Percentiles rank a stretch among this genome's conserved stretches.
These are phyloP conservation scores for Dactylonectria estremocensis DNA, from an alignment of 2,329 filamentous ascomycete species.

Conservation along the genomic window DNA sequence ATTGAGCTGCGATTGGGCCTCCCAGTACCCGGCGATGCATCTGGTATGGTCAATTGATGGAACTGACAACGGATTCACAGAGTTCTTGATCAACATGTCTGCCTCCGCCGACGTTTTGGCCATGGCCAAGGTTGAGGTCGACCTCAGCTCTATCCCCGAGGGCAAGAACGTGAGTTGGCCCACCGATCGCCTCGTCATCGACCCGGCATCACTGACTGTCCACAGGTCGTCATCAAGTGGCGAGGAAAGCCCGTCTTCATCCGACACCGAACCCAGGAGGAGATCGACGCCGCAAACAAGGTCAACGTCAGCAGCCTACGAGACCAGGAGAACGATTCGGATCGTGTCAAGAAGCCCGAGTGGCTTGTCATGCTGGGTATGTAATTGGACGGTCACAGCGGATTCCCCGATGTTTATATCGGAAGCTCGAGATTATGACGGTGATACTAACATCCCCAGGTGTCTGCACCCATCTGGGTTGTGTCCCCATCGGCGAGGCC, in stretches of 20 bases:
- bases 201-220: slow-evolving; percentile 23
- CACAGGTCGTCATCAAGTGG: slow-evolving; percentile 98
- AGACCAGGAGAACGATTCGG: slow-evolving; percentile 91
- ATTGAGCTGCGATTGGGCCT: slow-evolving; percentile 50
- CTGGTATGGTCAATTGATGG: slow-evolving; percentile 43
- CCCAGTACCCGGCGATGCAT: slow-evolving; percentile 24
- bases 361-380: slow-evolving; percentile 99
- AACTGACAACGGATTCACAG: slow-evolving; percentile 65
- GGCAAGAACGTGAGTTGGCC: slow-evolving; percentile 91
- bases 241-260: slow-evolving; percentile 99
- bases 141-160: slow-evolving; percentile 92
- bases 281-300: slow-evolving; percentile 96
- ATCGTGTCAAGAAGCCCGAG: slow-evolving; percentile 98
- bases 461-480: slow-evolving; percentile 99
- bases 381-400: slow-evolving; percentile 37
- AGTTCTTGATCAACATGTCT: slow-evolving; percentile 99
- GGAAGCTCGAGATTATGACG: not conserved
- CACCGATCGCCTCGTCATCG: slow-evolving; percentile 11
- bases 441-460: slow-evolving; percentile 64
- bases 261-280: slow-evolving; percentile 93
- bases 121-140: slow-evolving; percentile 99
- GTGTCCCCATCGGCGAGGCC: slow-evolving; percentile 98
- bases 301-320: slow-evolving; percentile 86
- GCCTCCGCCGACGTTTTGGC: slow-evolving; percentile 98
- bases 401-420: not conserved